Percentiles rank a stretch among this genome's conserved stretches.
phyloP scores from a whole-genome alignment of 1,284 basidiomycete species.

The Pterula multifida region DNA sequence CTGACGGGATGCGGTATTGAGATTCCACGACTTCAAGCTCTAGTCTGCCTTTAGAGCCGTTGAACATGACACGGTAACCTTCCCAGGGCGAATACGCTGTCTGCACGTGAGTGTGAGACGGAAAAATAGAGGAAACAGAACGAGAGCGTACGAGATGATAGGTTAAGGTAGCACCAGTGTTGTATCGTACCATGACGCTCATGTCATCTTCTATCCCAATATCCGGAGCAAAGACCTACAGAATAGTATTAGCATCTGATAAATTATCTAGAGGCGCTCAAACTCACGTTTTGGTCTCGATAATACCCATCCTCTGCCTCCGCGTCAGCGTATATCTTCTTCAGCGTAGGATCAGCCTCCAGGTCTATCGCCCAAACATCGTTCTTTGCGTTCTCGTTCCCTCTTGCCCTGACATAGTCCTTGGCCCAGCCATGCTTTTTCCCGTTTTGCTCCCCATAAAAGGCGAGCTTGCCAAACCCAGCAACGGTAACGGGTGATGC shows the following conservation, averaged over 20 bases:
- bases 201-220: slow-evolving; percentile 48
- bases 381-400: slow-evolving; percentile 27
- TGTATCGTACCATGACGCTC: slow-evolving; percentile 37
- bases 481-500: slow-evolving; percentile 37
- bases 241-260: neutral
- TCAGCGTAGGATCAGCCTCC: slow-evolving; percentile 31
- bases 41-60: slow-evolving; percentile 38
- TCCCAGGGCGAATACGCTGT: slow-evolving; percentile 32
- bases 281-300: slow-evolving; percentile 27
- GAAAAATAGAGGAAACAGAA: neutral
- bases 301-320: slow-evolving; percentile 32
- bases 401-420: slow-evolving; percentile 32
- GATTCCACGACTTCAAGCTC: slow-evolving; percentile 44
- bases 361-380: slow-evolving; percentile 42
- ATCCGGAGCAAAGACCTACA: slow-evolving; percentile 34
- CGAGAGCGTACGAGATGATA: slow-evolving; percentile 29
- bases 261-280: neutral
- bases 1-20: slow-evolving; percentile 20
- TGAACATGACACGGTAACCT: slow-evolving; percentile 44
- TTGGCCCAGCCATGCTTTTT: slow-evolving; percentile 37
- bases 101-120: slow-evolving; percentile 9
- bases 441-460: slow-evolving; percentile 37
- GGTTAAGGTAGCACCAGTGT: slow-evolving; percentile 37
- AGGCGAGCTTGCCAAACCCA: slow-evolving; percentile 34
- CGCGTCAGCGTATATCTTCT: slow-evolving; percentile 33